Conservation (phyloP, 805 yeast species). For the Schwanniomyces sp. region DNA sequence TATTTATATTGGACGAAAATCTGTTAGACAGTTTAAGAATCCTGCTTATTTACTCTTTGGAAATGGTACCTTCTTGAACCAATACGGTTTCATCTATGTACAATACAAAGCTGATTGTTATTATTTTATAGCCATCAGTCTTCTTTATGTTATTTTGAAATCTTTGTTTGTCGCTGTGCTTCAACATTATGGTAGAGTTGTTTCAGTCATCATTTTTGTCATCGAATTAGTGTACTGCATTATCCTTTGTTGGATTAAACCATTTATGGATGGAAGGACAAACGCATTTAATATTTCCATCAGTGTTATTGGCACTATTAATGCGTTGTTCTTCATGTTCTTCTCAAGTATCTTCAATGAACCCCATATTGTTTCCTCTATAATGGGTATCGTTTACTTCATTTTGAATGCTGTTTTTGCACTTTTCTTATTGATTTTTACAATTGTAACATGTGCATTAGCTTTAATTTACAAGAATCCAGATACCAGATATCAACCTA, state of each 20-base stretch:
- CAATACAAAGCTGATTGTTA: constrained; percentile 86
- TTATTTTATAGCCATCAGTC: constrained; percentile 71
- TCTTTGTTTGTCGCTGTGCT: constrained; percentile 84
- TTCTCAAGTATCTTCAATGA: constrained; percentile 82
- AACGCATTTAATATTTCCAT: constrained; percentile 90
- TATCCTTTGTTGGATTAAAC: constrained; percentile 68
- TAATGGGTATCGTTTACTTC: constrained; percentile 88
- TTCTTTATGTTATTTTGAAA: constrained; percentile 67
- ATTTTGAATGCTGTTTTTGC: constrained; percentile 89
- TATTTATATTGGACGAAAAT: constrained; percentile 69
- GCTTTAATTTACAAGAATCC: constrained; percentile 90
- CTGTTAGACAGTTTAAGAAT: constrained; percentile 72
- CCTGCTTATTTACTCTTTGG: constrained; percentile 93
- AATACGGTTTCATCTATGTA: constrained; percentile 89
- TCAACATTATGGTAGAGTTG: constrained; percentile 78
- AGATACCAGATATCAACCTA: constrained; percentile 91
- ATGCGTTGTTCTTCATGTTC: constrained; percentile 84
- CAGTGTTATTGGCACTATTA: constrained; percentile 74
- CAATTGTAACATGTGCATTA: constrained; percentile 81
- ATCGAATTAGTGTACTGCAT: constrained; percentile 73
- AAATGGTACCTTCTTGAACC: constrained; percentile 73
- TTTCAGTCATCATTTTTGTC: constrained; percentile 72
- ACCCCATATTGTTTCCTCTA: constrained; percentile 85
- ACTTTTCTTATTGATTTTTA: constrained; percentile 74
- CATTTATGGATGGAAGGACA: constrained; percentile 93